Evolutionary conservation across 108 stramenopile species (phyloP).

Genomic region (Cyclotella kingstonii): DNA sequence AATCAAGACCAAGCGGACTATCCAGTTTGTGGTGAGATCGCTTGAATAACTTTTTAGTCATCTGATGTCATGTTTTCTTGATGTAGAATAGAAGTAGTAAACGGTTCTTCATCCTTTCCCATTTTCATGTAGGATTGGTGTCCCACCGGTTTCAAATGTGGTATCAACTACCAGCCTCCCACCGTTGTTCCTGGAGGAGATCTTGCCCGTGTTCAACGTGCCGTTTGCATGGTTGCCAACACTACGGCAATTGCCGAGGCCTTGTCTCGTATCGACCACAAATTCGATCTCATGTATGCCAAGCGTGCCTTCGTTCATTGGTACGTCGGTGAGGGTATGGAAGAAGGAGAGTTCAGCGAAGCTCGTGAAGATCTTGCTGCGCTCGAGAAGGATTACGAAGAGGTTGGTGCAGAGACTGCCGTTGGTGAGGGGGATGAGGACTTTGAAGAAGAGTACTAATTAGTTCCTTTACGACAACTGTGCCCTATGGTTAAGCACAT

Average conservation of each 20-base stretch:
- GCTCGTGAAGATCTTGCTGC: slow-evolving; percentile 99
- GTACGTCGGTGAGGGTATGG: slow-evolving; percentile 99
- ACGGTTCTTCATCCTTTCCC: not conserved
- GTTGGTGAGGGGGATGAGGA: slow-evolving; percentile 92
- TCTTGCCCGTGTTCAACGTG: slow-evolving; percentile 94
- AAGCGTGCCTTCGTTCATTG: slow-evolving; percentile 99
- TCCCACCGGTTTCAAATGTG: slow-evolving; percentile 98
- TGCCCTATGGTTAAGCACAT: too few relatives aligned
- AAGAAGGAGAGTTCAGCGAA: slow-evolving; percentile 99
- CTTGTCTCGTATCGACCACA: slow-evolving; percentile 97
- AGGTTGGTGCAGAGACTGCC: slow-evolving; percentile 94
- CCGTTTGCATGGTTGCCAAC: slow-evolving; percentile 99
- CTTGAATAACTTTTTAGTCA: too few relatives aligned
- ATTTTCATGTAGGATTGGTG: slow-evolving; percentile 72
- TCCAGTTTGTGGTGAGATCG: slow-evolving; percentile 83
- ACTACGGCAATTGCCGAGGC: slow-evolving; percentile 99
- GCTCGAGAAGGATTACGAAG: slow-evolving; percentile 97
- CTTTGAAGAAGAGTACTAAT: slow-evolving; percentile 88
- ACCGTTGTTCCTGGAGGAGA: slow-evolving; percentile 94
- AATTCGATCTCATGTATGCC: slow-evolving; percentile 99
- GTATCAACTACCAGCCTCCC: slow-evolving; percentile 98
- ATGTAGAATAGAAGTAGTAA: too few relatives aligned
- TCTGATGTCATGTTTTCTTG: too few relatives aligned
- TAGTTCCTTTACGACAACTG: too few relatives aligned
- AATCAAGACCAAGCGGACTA: slow-evolving; percentile 95